phyloP scores from a whole-genome alignment of 2,329 filamentous ascomycete genomes.

The Bipolaris oryzae region DNA sequence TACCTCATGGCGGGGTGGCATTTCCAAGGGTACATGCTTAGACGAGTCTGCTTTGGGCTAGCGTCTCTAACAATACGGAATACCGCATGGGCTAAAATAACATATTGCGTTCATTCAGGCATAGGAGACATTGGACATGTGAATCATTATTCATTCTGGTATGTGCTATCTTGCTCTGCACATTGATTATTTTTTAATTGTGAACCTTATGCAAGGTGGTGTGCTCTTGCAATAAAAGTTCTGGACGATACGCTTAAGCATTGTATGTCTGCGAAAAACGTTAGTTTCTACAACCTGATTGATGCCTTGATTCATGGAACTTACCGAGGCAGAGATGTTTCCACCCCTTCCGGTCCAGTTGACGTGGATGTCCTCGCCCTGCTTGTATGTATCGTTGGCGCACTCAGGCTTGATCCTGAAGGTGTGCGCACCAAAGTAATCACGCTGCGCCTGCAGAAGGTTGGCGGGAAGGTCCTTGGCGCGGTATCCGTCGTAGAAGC shows the following conservation, averaged over 20 bases:
- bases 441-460: conserved; percentile 96
- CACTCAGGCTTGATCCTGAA: conserved; percentile 61
- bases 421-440: conserved; percentile 85
- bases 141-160: conserved; percentile 35
- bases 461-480: conserved; percentile 97
- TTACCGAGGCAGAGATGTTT: conserved; percentile 84
- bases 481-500: conserved; percentile 99
- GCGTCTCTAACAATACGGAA: conserved; percentile 3
- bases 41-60: conserved; percentile 12
- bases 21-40: conserved; percentile 8
- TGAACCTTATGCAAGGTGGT: conserved; percentile 10
- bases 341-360: conserved; percentile 99
- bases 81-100: conserved; percentile 5
- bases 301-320: neutral
- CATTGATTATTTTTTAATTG: conserved; percentile 14
- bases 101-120: neutral
- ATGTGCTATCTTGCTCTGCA: conserved; percentile 25
- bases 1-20: conserved; percentile 8
- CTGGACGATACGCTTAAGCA: conserved; percentile 65
- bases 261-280: conserved; percentile 71
- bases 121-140: conserved; percentile 6
- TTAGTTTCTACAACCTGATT: neutral
- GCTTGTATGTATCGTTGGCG: conserved; percentile 74
- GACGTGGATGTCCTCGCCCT: conserved; percentile 90
- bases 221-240: conserved; percentile 23